These are phyloP conservation scores for Cutaneotrichosporon dermatis DNA, from an alignment of 1,284 basidiomycete genomes.

Conservation along the genomic window DNA sequence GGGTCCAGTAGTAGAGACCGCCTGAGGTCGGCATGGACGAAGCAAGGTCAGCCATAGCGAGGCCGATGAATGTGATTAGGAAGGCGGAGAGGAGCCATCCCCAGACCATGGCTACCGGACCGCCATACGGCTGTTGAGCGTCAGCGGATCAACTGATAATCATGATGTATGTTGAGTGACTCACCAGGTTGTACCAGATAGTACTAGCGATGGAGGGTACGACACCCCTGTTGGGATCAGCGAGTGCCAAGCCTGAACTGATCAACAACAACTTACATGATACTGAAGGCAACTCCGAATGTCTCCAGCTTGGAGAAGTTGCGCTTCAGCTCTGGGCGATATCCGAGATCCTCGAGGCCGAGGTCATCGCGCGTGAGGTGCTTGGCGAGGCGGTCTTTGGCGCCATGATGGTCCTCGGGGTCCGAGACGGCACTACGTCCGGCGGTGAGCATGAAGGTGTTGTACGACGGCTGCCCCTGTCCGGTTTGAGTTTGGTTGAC, in stretches of 20 bases:
- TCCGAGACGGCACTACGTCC: too few species aligned
- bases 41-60: constrained; percentile 54
- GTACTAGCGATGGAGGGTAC: constrained; percentile 50
- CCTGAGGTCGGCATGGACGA: constrained; percentile 42
- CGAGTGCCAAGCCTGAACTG: too few species aligned
- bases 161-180: background rate
- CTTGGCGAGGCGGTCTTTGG: too few species aligned
- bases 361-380: constrained; percentile 19
- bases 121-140: constrained; percentile 56
- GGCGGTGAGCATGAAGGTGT: too few species aligned
- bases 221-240: constrained; percentile 46
- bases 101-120: constrained; percentile 74
- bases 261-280: constrained; percentile 47
- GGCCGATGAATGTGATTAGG: constrained; percentile 55
- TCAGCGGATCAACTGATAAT: too few species aligned
- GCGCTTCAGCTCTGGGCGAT: constrained; percentile 67
- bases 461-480: too few species aligned
- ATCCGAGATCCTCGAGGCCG: constrained; percentile 47
- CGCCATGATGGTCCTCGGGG: too few species aligned
- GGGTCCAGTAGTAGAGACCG: constrained; percentile 48
- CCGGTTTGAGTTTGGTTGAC: too few species aligned
- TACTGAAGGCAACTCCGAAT: constrained; percentile 52
- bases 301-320: constrained; percentile 61
- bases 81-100: constrained; percentile 47
- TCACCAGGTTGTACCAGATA: constrained; percentile 57